phyloP scores from a whole-genome alignment of 192 early-diverging fungal genomes.

The Coemansia sp. region DNA sequence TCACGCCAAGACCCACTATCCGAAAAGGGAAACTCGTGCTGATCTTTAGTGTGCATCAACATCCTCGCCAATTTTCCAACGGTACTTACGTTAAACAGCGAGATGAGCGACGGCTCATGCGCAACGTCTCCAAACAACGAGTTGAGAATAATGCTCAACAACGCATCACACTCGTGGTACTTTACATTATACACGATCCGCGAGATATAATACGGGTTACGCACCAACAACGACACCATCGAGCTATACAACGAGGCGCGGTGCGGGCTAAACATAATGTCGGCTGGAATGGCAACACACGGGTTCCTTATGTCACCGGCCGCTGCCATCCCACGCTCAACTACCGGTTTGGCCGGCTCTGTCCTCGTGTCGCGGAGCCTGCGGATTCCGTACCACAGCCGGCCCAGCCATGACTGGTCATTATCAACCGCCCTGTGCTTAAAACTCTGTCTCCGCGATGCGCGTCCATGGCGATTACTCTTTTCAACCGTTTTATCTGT shows the following conservation, averaged over 20 bases:
- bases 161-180: slow-evolving; percentile 45
- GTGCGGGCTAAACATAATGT: slow-evolving; percentile 42
- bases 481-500: not conserved
- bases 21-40: not conserved
- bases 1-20: not conserved
- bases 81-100: slow-evolving; percentile 38
- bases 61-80: not conserved
- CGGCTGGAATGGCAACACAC: slow-evolving; percentile 33
- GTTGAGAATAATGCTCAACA: slow-evolving; percentile 37
- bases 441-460: not conserved
- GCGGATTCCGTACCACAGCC: slow-evolving; percentile 27
- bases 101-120: slow-evolving; percentile 26
- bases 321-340: slow-evolving; percentile 26
- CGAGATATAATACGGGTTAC: slow-evolving; percentile 39
- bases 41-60: not conserved
- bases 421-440: not conserved
- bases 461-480: not conserved
- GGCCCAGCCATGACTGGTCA: slow-evolving; percentile 12
- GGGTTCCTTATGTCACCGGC: slow-evolving; percentile 29
- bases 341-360: not conserved
- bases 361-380: slow-evolving; percentile 7
- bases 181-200: slow-evolving; percentile 32
- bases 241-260: slow-evolving; percentile 30
- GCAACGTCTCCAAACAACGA: slow-evolving; percentile 33
- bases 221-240: slow-evolving; percentile 33